A percentile compares a stretch with the other conserved stretches of the same genome.
Evolutionary conservation across 2,329 filamentous ascomycete genomes (phyloP).

Genomic region (Alternaria sp.): DNA sequence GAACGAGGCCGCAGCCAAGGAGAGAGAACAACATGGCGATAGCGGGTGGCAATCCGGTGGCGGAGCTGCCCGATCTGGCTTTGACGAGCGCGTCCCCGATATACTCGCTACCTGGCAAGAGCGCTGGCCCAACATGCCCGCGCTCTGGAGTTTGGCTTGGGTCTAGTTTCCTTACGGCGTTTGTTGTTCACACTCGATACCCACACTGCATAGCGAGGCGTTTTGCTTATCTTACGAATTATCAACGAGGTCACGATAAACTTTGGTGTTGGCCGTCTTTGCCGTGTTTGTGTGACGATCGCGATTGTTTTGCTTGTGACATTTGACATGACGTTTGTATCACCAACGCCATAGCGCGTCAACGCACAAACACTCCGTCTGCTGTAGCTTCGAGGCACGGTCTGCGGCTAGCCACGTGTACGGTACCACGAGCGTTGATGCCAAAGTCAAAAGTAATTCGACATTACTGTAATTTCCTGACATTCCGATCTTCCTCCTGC

Average conservation of each 20-base stretch:
- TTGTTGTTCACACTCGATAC: constrained; percentile 22
- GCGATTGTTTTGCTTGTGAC: background rate
- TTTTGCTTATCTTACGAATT: constrained; percentile 2
- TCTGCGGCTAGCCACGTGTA: constrained; percentile 15
- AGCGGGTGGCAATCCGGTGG: constrained; percentile 70
- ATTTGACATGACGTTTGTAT: constrained; percentile 4
- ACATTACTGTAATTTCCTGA: background rate
- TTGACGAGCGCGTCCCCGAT: constrained; percentile 92
- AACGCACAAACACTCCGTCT: background rate
- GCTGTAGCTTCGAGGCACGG: constrained; percentile 6
- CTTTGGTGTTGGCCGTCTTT: background rate
- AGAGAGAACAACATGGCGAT: constrained; percentile 70
- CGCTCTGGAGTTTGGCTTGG: constrained; percentile 94
- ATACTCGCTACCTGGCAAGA: constrained; percentile 94
- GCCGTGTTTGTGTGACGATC: background rate
- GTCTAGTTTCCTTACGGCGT: constrained; percentile 60
- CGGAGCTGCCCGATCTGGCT: constrained; percentile 69
- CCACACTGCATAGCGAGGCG: constrained; percentile 34
- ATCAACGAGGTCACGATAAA: background rate
- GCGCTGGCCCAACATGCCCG: constrained; percentile 87
- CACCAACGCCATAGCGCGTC: background rate
- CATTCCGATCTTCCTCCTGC: background rate
- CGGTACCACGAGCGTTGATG: background rate
- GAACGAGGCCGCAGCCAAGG: constrained; percentile 79
- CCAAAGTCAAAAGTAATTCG: background rate